A percentile compares a stretch with the other conserved stretches of the same genome.
phyloP scores from a whole-genome alignment of 164 flowering plant species.

The Magnolia changhungtana region DNA sequence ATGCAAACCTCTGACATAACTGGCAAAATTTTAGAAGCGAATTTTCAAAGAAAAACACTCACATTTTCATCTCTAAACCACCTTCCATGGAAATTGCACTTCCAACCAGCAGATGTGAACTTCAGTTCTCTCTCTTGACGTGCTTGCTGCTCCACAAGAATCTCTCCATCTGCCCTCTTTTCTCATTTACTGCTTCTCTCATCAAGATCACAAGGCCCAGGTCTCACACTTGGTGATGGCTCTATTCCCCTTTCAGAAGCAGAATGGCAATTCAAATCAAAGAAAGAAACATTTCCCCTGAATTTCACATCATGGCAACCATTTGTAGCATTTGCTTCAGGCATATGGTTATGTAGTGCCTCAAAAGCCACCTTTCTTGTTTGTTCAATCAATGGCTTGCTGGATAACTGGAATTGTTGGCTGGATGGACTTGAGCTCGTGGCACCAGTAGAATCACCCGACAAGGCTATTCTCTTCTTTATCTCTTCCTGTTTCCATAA shows the following conservation, averaged over 20 bases:
- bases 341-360: not conserved
- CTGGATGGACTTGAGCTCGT: too few species aligned
- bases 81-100: conserved; percentile 60
- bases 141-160: conserved; percentile 21
- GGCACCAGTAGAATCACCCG: too few species aligned
- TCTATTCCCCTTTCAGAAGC: conserved; percentile 1
- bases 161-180: conserved; percentile 10
- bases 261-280: conserved; percentile 7
- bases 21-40: too few species aligned
- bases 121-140: conserved; percentile 57
- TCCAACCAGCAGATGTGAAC: conserved; percentile 73
- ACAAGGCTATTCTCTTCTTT: conserved; percentile 28
- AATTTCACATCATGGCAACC: conserved; percentile 4
- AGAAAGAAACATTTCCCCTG: conserved; percentile 5
- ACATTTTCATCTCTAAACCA: conserved; percentile 81
- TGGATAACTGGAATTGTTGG: too few species aligned
- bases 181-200: conserved; percentile 6
- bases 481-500: conserved; percentile 33
- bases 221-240: not conserved
- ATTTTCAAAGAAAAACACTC: conserved; percentile 18
- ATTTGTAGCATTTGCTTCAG: conserved; percentile 1
- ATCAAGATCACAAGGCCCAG: not conserved
- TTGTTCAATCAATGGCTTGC: too few species aligned
- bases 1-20: too few species aligned
- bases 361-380: too few species aligned